A percentile compares a stretch with the other conserved stretches of the same genome.
phyloP scores from a whole-genome alignment of 257 asterid genomes.

The Solanum bulbocastanum region DNA sequence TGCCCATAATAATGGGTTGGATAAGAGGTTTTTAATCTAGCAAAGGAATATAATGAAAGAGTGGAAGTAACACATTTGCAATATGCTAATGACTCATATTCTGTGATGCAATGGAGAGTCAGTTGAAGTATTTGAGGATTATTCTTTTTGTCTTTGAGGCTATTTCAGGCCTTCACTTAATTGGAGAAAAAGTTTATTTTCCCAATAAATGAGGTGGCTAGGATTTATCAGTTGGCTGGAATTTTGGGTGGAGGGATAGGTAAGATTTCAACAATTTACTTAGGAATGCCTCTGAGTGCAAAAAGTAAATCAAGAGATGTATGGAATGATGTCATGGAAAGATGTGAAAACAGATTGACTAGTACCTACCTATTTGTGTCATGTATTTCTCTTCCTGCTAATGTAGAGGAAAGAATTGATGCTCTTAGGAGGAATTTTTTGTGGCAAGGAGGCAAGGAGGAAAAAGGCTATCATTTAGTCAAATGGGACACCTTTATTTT shows the following conservation, averaged over 20 bases:
- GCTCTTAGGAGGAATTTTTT: background rate
- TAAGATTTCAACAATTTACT: background rate
- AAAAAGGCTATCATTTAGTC: background rate
- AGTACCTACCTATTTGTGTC: background rate
- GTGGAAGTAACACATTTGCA: background rate
- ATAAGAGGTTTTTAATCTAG: background rate
- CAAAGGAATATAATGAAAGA: background rate
- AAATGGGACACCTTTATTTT: background rate
- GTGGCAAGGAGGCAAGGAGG: background rate
- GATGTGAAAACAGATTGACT: background rate
- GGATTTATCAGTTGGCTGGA: background rate
- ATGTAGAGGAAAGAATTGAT: background rate
- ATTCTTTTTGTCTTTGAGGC: background rate
- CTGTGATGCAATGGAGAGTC: background rate
- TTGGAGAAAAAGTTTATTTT: background rate
- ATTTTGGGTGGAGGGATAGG: background rate
- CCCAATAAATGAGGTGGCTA: background rate
- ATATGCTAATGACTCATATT: background rate
- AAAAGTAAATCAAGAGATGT: background rate
- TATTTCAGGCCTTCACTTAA: background rate
- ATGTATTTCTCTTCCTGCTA: no score
- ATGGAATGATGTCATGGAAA: background rate
- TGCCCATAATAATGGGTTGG: background rate
- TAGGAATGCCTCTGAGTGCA: background rate
- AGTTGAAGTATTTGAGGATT: background rate